phyloP scores from a whole-genome alignment of 768 basidiomycete genomes.

The Roridomyces roridus region DNA sequence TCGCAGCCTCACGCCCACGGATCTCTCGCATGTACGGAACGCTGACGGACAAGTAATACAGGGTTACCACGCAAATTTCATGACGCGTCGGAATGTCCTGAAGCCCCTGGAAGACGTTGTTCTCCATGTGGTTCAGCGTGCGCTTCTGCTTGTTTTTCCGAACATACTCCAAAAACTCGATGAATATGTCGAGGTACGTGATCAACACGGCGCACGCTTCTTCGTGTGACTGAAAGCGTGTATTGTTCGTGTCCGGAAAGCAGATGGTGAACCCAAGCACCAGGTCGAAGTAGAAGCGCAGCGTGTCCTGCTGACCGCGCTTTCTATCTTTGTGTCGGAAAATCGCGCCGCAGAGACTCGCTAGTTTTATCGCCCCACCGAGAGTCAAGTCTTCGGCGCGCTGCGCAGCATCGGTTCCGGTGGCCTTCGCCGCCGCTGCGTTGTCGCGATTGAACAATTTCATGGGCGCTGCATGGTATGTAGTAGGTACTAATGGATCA shows the following conservation, averaged over 20 bases:
- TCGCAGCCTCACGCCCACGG: slow-evolving; percentile 6
- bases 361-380: neutral
- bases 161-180: slow-evolving; percentile 26
- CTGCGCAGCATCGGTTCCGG: neutral
- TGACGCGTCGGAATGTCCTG: too few relatives aligned
- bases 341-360: neutral
- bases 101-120: slow-evolving; percentile 26
- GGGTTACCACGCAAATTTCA: slow-evolving; percentile 32
- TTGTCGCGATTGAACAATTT: neutral
- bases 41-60: slow-evolving; percentile 31
- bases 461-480: neutral
- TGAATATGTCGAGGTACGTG: slow-evolving; percentile 13
- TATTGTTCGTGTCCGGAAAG: slow-evolving; percentile 33
- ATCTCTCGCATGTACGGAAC: slow-evolving; percentile 35
- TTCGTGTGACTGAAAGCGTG: slow-evolving; percentile 31
- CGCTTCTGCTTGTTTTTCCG: slow-evolving; percentile 26
- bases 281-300: slow-evolving; percentile 1
- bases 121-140: slow-evolving; percentile 28
- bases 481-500: too few relatives aligned
- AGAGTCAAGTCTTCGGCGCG: too few relatives aligned
- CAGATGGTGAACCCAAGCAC: slow-evolving; percentile 2
- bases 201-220: slow-evolving; percentile 25
- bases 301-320: slow-evolving; percentile 1
- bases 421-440: neutral
- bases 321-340: slow-evolving; percentile 8